A percentile compares a stretch with the other conserved stretches of the same genome.
phyloP scores from a whole-genome alignment of 2,329 filamentous ascomycete species.

The Fusarium pininemorale region DNA sequence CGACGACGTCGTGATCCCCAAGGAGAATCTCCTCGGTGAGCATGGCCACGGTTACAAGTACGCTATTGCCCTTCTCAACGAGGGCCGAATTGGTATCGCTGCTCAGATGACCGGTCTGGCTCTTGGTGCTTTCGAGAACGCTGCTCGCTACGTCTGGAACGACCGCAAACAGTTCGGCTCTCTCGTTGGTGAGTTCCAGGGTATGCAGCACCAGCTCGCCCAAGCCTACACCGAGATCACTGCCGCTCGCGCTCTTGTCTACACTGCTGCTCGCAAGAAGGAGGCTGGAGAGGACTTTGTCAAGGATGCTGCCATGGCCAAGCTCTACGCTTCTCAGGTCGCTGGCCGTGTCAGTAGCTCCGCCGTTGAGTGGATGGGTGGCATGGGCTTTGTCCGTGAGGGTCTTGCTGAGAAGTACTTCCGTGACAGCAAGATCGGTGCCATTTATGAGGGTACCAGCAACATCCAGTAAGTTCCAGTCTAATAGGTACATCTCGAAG shows the following conservation, averaged over 20 bases:
- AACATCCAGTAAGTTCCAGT: slow-evolving; percentile 69
- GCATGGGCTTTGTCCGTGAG: slow-evolving; percentile 98
- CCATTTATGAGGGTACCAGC: slow-evolving; percentile 94
- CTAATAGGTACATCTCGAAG: not conserved
- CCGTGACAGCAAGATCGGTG: slow-evolving; percentile 97
- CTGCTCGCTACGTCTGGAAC: slow-evolving; percentile 93
- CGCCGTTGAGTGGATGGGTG: slow-evolving; percentile 99
- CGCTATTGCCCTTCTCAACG: slow-evolving; percentile 92
- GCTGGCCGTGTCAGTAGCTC: slow-evolving; percentile 85
- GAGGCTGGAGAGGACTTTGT: slow-evolving; percentile 97
- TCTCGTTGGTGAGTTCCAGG: slow-evolving; percentile 95
- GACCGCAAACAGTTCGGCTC: slow-evolving; percentile 97
- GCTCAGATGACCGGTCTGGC: slow-evolving; percentile 99
- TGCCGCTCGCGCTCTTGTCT: slow-evolving; percentile 90
- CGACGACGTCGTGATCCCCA: slow-evolving; percentile 91
- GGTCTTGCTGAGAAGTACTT: slow-evolving; percentile 98
- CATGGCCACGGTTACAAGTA: slow-evolving; percentile 97
- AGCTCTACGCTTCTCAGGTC: slow-evolving; percentile 93
- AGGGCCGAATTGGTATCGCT: slow-evolving; percentile 96
- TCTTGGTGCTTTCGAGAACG: slow-evolving; percentile 94
- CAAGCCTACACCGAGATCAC: slow-evolving; percentile 95
- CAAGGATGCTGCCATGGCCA: slow-evolving; percentile 96
- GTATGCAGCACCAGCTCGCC: slow-evolving; percentile 98
- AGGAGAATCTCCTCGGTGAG: slow-evolving; percentile 86
- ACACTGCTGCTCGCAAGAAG: slow-evolving; percentile 97